Evolutionary conservation across 2,329 filamentous ascomycete genomes (phyloP).

Genomic region (Colletotrichum sidae): DNA sequence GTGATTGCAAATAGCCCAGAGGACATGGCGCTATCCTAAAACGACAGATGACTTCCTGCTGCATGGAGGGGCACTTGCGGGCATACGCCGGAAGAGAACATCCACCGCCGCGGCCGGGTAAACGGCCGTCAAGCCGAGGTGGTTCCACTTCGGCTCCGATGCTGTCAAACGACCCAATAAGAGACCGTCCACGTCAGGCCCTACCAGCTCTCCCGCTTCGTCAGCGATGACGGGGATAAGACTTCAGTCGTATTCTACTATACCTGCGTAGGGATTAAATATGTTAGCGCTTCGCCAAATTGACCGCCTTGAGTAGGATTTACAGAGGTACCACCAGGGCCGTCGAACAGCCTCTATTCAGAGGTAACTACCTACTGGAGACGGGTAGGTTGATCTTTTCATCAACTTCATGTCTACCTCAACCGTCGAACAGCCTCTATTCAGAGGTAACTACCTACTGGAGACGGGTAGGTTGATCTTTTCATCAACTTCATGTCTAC

Average conservation of each 20-base stretch:
- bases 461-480: no score
- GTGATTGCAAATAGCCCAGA: constrained; percentile 4
- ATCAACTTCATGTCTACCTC: no score
- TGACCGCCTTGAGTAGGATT: no score
- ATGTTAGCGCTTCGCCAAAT: no score
- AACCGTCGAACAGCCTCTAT: no score
- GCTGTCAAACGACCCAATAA: constrained; percentile 25
- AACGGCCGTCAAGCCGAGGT: constrained; percentile 14
- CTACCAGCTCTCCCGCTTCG: constrained; percentile 7
- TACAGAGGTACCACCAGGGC: no score
- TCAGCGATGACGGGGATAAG: constrained; percentile 34
- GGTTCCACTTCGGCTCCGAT: constrained; percentile 35
- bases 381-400: no score
- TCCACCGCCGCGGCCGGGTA: constrained; percentile 24
- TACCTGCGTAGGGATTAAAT: no score
- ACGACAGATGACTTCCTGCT: constrained; percentile 13
- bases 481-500: no score
- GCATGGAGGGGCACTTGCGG: constrained; percentile 22
- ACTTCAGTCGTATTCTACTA: constrained; percentile 5
- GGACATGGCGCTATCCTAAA: constrained; percentile 21
- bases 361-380: no score
- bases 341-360: no score
- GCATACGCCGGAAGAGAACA: constrained; percentile 29
- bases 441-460: no score
- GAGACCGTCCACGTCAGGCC: constrained; percentile 11